Evolutionary conservation across 2,329 filamentous ascomycete species (phyloP), one percentile per base, ranked within the genome.

Genomic region (Cladosporium phlei): DNA sequence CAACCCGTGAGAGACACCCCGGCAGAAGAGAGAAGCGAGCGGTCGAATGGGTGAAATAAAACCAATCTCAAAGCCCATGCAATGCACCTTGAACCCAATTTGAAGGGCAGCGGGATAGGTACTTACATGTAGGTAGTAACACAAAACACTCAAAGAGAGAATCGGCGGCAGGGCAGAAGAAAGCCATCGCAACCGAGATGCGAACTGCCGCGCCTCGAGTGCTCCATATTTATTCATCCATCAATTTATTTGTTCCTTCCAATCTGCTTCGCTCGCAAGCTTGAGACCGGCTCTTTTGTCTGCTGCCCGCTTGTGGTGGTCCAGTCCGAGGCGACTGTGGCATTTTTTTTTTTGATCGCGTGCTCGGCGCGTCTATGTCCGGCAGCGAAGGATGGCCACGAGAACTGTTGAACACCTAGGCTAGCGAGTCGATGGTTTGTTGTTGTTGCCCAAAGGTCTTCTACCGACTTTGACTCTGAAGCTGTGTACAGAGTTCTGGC

Each of bases 281-380:
- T n/a, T n/a, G n/a, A n/a, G n/a, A n/a, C n/a, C n/a, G n/a, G n/a
- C n/a, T n/a, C n/a, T n/a, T n/a, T n/a, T n/a, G n/a, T n/a, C n/a
- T n/a, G n/a, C n/a, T n/a, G n/a, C n/a, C n/a, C n/a, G n/a, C n/a
- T n/a, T n/a, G n/a, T n/a, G n/a, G n/a, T n/a, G n/a, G n/a, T n/a
- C n/a, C n/a, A n/a, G n/a, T n/a, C n/a, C n/a, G n/a, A n/a, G n/a
- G n/a, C n/a, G n/a, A n/a, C n/a, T n/a, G n/a, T n/a, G n/a, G n/a
- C n/a, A n/a, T n/a, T n/a, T n/a, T n/a, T n/a, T n/a, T n/a, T n/a
- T n/a, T 38, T 22, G 19, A 16, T 38, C 35, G 35, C 35, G 35
- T 38, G 35, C 35, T 38, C 21, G n/a, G 35, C 35, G 35, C 35
- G 35, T 38, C 20, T n/a, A n/a, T n/a, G n/a, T n/a, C n/a, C n/a